A percentile compares a stretch with the other conserved stretches of the same genome.
Conservation (phyloP, 1,139 yeast genomes). For the Eremothecium coryli region DNA sequence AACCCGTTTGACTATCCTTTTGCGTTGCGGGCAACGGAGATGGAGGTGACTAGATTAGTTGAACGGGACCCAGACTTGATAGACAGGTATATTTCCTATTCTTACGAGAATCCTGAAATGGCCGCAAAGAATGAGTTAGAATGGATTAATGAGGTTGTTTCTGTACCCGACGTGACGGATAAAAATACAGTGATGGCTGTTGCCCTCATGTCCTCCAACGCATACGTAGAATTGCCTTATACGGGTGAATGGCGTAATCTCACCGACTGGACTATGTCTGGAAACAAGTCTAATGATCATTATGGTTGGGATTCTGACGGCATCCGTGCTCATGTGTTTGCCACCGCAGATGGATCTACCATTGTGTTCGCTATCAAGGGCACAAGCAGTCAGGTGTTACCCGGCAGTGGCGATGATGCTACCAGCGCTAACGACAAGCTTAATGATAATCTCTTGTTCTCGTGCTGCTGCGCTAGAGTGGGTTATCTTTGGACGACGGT, state of each 20-base stretch:
- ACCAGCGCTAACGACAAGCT: slow-evolving; percentile 73
- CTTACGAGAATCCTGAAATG: slow-evolving; percentile 40
- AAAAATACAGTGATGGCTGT: slow-evolving; percentile 61
- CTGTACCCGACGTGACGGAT: slow-evolving; percentile 68
- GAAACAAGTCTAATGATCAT: slow-evolving; percentile 21
- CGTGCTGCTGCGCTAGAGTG: slow-evolving; percentile 94
- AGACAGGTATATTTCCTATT: slow-evolving; percentile 56
- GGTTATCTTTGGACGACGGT: slow-evolving; percentile 91
- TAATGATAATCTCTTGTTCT: slow-evolving; percentile 81
- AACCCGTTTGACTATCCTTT: slow-evolving; percentile 23
- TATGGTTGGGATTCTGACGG: slow-evolving; percentile 89
- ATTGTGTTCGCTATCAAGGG: slow-evolving; percentile 85
- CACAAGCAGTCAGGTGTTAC: slow-evolving; percentile 76
- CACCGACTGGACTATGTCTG: slow-evolving; percentile 43
- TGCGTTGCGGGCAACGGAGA: slow-evolving; percentile 12
- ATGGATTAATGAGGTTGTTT: slow-evolving; percentile 41
- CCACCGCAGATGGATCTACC: slow-evolving; percentile 50
- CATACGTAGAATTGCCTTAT: slow-evolving; percentile 69
- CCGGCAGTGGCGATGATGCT: slow-evolving; percentile 66
- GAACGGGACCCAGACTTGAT: slow-evolving; percentile 56
- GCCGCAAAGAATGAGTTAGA: slow-evolving; percentile 41
- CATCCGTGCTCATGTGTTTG: slow-evolving; percentile 83
- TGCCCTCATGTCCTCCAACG: slow-evolving; percentile 85
- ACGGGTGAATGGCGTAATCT: slow-evolving; percentile 89
- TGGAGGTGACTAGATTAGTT: slow-evolving; percentile 39